Evolutionary conservation across 352 stramenopile genomes (phyloP), one percentile per base, ranked within the genome.

Genomic region (Aphanomyces invadans): DNA sequence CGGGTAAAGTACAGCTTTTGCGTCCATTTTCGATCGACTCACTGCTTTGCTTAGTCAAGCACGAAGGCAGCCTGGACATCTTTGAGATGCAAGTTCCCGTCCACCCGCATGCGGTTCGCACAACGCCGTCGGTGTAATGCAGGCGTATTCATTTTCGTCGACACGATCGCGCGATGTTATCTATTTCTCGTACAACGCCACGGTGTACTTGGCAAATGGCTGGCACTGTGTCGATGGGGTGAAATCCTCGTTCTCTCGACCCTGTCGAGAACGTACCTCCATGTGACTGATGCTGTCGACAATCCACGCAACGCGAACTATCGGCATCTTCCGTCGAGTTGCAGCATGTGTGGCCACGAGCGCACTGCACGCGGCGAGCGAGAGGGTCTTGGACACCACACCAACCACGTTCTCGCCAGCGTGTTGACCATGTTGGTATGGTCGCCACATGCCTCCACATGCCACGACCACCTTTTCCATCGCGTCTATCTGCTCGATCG

Each of bases 81-180:
- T 95, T 95, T 62, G 86, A 95, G 73, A 95, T 95, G 86, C 86
- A 95, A 57, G 86, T 95, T 65, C 86, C 86, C 0, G 86, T 95
- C 63, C 79, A 91, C 60, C 75, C 74, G 0, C 9, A 21, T 4
- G 33, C 33, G 19, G 9, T 25, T 21, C 53, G 12, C 36, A 7
- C 21, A 21, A 61, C 23, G 15, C 23, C 60, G 38, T 53, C 21
- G 39, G 25, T 42, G 7, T 21, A 31, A 25, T 57, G 36, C 26
- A 36, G 49, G 36, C 36, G 32, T 36, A 26, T 46, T 32, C 17
- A 32, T 57, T 28, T 23, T 26, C 39, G 28, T 67, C 60, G 12
- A 33, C 59, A 55, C 12, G 19, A 67, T 49, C 44, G 23, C 10
- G 26, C 49, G 7, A 15, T 42, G 36, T 42, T 42, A 42, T 42